Base-by-base conservation (phyloP, 2,329 filamentous ascomycete genomes). In the Fusarium bulbicola region DNA sequence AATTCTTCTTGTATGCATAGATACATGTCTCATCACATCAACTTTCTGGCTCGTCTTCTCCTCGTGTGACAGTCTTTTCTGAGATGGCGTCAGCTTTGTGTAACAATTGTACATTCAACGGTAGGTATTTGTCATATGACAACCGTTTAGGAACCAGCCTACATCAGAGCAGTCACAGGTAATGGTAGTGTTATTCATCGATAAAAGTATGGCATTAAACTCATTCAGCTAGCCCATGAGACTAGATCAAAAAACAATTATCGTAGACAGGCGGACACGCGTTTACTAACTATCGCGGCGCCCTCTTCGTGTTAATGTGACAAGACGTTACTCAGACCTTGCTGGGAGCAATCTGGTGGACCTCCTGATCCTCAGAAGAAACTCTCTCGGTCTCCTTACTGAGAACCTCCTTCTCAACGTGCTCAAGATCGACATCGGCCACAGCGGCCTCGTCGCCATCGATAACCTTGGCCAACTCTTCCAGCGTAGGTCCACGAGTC, bases 401-500 rank as follows among this genome's bases (percentile, higher is more conserved):
- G 5, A 69, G 15, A 13, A 36, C 43, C 74, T 89, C 87, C 80
- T 89, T 89, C 75, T 89, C 86, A 32, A 89, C 84, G 76, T 88
- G 85, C 16, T 85, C 81, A 36, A 90, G 80, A 72, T 88, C 85
- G 65, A 90, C 84, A 72, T 87, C 84, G 2, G 85, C 86, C 13
- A 89, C 85, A 37, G 87, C 59, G 1, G 66, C 84, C 20, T 90
- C 85, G n/a, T 90, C 87, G 42, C 90, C 92, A 74, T 93, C 91
- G 75, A 93, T 93, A 76, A 92, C 92, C 76, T 88, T 88, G 47
- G 91, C 89, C 70, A 79, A 72, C 62, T 80, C 78, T 79, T 93
- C 92, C 1, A 93, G 88, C 4, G 91, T 93, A 3, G 90, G 90
- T 11, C 91, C 91, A 75, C 89, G 90, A 24, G 92, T 93, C 83